Evolutionary conservation across 1,284 basidiomycete species (phyloP), one percentile per base, ranked within the genome.

Genomic region (Bondarzewia mesenterica): DNA sequence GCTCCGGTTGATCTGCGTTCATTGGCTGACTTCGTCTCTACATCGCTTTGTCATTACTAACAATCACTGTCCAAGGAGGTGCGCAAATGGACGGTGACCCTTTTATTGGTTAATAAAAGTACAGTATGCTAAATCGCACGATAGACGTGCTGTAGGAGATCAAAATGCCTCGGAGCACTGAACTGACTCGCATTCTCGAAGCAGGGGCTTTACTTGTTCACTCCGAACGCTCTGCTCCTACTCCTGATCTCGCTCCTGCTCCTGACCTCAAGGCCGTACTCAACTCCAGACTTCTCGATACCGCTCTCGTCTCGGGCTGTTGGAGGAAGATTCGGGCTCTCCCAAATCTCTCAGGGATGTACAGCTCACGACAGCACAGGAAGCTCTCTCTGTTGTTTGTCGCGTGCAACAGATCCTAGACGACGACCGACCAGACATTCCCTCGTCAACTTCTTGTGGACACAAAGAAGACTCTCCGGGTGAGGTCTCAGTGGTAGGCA

Each of bases 311-410:
- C 53, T 69, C 22, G 67, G 58, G 21, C 51, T 59, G 7, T 49
- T 54, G 0, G 50, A 52, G 5, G 54, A 52, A 0, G 8, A 56
- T 27, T 26, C 46, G 7, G 57, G 38, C 21, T 21, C 42, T 8
- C 20, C 62, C 2, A 45, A 49, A 4, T 63, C 72, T 1, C 53
- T 74, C 27, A 67, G 74, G 37, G 64, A 70, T 5, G 58, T 76
- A 8, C 75, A 84, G 53, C 60, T 75, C 8, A 60, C 69, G 50
- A 82, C 82, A 0, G 82, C 82, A 7, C 64, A 63, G 32, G 76
- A 78, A 58, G 75, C 84, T 0, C 63, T 88, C 15, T 60, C 60
- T 25, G 66, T 80, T 12, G 54, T 87, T 6, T 67, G 73, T 51
- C 63, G 65, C n/a, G 65, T 80, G 14, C 82, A 88, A 51, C 50